Evolutionary conservation across 2,329 filamentous ascomycete species (phyloP).

Genomic region (Verticillium alfalfae): DNA sequence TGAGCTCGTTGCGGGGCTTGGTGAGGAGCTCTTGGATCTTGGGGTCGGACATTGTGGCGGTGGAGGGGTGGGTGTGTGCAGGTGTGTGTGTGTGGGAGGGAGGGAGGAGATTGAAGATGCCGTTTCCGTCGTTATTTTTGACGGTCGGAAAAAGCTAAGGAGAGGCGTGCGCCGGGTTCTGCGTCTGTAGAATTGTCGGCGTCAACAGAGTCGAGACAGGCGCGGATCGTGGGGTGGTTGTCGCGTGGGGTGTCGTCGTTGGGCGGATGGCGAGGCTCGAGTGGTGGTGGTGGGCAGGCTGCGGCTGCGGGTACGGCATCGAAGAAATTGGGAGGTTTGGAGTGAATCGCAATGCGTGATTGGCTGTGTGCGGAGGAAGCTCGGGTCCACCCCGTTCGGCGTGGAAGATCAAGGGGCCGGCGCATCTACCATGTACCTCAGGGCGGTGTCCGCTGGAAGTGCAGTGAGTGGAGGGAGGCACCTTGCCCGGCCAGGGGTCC

Average conservation of each 20-base stretch:
- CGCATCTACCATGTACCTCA: not conserved
- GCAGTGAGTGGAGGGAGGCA: no score
- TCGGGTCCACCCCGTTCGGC: not conserved
- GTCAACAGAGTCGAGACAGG: not conserved
- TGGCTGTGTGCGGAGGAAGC: not conserved
- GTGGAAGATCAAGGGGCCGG: not conserved
- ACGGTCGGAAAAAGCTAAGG: not conserved
- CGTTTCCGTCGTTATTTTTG: not conserved
- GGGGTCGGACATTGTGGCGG: constrained; percentile 2
- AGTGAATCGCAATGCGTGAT: not conserved
- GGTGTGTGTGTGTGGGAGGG: not conserved
- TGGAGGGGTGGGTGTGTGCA: not conserved
- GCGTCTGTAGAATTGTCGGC: not conserved
- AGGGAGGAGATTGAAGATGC: not conserved
- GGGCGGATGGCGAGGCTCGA: not conserved
- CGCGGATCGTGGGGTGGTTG: not conserved
- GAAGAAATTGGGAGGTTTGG: not conserved
- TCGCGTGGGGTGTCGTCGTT: not conserved
- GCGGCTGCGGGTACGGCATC: not conserved
- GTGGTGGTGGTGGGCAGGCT: not conserved
- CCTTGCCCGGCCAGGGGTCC: not conserved
- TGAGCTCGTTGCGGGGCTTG: constrained; percentile 86
- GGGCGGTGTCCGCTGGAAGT: no score
- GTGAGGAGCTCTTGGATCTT: constrained; percentile 67
- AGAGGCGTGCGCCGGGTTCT: not conserved